phyloP scores from a whole-genome alignment of 2,329 filamentous ascomycete species.

The Nemania serpens region DNA sequence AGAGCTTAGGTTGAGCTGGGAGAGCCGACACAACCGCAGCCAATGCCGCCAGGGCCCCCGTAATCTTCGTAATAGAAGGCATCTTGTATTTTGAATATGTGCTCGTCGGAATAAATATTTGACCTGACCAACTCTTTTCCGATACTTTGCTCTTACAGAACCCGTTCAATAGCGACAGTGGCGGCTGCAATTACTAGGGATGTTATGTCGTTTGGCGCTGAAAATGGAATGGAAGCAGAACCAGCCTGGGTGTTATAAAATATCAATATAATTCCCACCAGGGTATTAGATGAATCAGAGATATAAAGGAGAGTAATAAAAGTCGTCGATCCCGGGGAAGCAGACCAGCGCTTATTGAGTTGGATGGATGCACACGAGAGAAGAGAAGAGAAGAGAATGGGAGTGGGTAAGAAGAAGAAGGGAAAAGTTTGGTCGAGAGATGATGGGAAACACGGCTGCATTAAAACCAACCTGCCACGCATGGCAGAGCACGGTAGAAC shows the following conservation, averaged over 20 bases:
- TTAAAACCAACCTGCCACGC: slow-evolving; percentile 33
- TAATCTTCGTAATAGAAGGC: slow-evolving; percentile 53
- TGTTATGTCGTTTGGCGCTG: slow-evolving; percentile 17
- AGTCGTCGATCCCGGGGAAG: slow-evolving; percentile 48
- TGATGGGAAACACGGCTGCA: slow-evolving; percentile 39
- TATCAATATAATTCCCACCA: slow-evolving; percentile 31
- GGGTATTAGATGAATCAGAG: slow-evolving; percentile 45
- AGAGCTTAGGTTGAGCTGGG: slow-evolving; percentile 51
- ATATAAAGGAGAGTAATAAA: slow-evolving; percentile 40
- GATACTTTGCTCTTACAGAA: slow-evolving; percentile 18
- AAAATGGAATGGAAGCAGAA: slow-evolving; percentile 39
- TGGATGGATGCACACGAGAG: slow-evolving; percentile 38
- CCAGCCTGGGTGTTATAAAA: slow-evolving; percentile 47
- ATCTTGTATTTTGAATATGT: slow-evolving; percentile 44
- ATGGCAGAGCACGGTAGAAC: slow-evolving; percentile 16
- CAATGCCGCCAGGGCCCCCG: slow-evolving; percentile 49
- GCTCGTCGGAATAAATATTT: slow-evolving; percentile 32
- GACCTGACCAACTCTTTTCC: slow-evolving; percentile 14
- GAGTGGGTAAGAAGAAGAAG: slow-evolving; percentile 15
- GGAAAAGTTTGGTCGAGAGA: slow-evolving; percentile 32
- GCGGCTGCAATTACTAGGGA: slow-evolving; percentile 29
- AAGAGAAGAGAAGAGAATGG: slow-evolving; percentile 38
- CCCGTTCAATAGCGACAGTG: slow-evolving; percentile 29
- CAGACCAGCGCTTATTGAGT: slow-evolving; percentile 56
- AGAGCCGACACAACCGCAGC: slow-evolving; percentile 53